Evolutionary conservation across 2,329 filamentous ascomycete genomes (phyloP).

Genomic region (Diaporthe caulivora): DNA sequence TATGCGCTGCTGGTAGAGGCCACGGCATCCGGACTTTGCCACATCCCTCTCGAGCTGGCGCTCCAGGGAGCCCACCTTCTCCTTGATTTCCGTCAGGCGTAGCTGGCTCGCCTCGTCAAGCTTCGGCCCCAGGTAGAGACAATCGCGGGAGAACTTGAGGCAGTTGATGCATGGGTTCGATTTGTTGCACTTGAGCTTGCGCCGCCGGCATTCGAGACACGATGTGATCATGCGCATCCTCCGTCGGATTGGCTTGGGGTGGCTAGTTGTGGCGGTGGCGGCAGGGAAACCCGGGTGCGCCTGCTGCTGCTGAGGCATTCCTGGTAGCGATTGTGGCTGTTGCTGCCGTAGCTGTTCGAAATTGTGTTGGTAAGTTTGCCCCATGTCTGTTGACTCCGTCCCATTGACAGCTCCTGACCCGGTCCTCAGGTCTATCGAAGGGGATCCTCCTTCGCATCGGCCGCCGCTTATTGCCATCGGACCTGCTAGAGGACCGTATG

Average conservation of each 20-base stretch:
- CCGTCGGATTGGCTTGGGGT: conserved; percentile 62
- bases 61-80: conserved; percentile 80
- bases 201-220: conserved; percentile 77
- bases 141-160: conserved; percentile 64
- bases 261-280: conserved; percentile 6
- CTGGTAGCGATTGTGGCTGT: not conserved
- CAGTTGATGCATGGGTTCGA: conserved; percentile 78
- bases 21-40: conserved; percentile 57
- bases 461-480: conserved; percentile 13
- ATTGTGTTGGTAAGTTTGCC: conserved; percentile 6
- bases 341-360: conserved; percentile 5
- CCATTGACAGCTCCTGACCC: not conserved
- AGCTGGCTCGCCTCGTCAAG: conserved; percentile 78
- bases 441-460: not conserved
- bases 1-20: conserved; percentile 52
- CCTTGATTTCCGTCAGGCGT: conserved; percentile 81
- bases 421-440: conserved; percentile 3
- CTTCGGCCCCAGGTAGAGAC: conserved; percentile 74
- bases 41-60: conserved; percentile 77
- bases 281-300: not conserved
- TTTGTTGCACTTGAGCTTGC: conserved; percentile 86
- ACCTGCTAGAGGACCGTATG: not conserved
- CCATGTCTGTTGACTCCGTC: not conserved
- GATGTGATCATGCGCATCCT: conserved; percentile 77
- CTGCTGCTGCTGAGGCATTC: conserved; percentile 20